Percentiles rank a stretch among this genome's conserved stretches.
Evolutionary conservation across 2,329 filamentous ascomycete species (phyloP).

Genomic region (Ophiosphaerella narmari): DNA sequence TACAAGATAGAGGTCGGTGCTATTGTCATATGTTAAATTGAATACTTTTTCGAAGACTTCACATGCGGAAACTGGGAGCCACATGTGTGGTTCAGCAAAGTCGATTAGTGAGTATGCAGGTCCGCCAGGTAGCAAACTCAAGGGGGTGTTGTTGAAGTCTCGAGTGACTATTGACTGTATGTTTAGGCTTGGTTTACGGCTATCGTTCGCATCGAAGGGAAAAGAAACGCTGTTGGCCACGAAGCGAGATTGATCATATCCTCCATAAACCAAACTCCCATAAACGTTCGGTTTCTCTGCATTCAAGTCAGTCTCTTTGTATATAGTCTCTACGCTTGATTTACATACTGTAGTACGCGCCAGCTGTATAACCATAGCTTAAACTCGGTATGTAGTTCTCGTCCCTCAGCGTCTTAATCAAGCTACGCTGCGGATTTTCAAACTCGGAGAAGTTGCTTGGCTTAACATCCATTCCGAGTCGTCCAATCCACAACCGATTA

Average conservation of each 20-base stretch:
- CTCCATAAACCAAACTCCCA: slow-evolving; percentile 44
- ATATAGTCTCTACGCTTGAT: neutral
- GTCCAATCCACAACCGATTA: slow-evolving; percentile 18
- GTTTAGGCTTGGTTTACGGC: slow-evolving; percentile 19
- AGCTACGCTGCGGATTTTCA: slow-evolving; percentile 20
- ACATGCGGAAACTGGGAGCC: slow-evolving; percentile 44
- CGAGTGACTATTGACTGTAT: slow-evolving; percentile 22
- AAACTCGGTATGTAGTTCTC: slow-evolving; percentile 20
- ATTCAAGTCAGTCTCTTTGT: neutral
- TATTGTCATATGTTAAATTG: slow-evolving; percentile 41
- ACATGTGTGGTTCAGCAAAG: slow-evolving; percentile 44
- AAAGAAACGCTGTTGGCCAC: slow-evolving; percentile 24
- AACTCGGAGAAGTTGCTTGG: slow-evolving; percentile 56
- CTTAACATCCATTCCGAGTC: slow-evolving; percentile 50
- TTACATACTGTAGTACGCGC: slow-evolving; percentile 22
- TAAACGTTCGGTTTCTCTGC: slow-evolving; percentile 24
- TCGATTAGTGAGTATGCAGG: slow-evolving; percentile 37
- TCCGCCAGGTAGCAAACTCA: slow-evolving; percentile 13
- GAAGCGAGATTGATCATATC: slow-evolving; percentile 44
- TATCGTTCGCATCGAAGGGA: slow-evolving; percentile 27
- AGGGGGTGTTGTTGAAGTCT: slow-evolving; percentile 27
- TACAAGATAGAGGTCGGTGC: slow-evolving; percentile 41
- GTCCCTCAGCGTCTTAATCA: slow-evolving; percentile 15
- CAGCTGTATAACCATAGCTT: slow-evolving; percentile 25
- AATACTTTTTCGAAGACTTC: slow-evolving; percentile 44